Evolutionary conservation across 2,329 filamentous ascomycete species (phyloP), one percentile per base, ranked within the genome.

Genomic region (Penicillium rolfsii): DNA sequence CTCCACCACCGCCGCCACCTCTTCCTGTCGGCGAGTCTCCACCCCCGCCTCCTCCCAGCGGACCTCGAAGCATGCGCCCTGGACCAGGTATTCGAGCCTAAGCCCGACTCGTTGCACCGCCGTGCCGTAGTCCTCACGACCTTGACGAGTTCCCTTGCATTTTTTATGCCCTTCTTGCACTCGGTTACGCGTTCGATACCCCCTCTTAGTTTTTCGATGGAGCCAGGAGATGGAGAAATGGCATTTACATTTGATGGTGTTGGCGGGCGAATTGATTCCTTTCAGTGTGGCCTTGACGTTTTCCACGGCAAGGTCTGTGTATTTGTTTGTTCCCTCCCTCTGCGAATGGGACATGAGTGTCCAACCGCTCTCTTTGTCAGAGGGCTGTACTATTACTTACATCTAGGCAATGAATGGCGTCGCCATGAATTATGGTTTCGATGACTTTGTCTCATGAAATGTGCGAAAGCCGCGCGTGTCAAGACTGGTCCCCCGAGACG

Each of bases 31-130:
- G 28, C 16, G 52, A 54, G 26, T 64, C 64, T 22, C 61, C 69
- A 22, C 69, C 67, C 3, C 71, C 71, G 11, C 61, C 60, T 38
- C 64, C 67, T 57, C 58, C 68, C 36, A 69, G 67, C 11, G 61
- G 69, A 22, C 67, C 72, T 54, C 52, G 52, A 19, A 22, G n/a
- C 52, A 30, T 41, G 36, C 52, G 52, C 5, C n/a, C 9, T 9
- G 28, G n/a, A 8, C 52, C 52, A 22, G 52, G 38, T 66, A 66
- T 49, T 56, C 63, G 38, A 66, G 63, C 2, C 46, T 58, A 48
- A 52, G 24, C 16, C n/a, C 12, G 55, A 36, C 22, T n/a, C 36
- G 22, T 50, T 30, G 33, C 35, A 19, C 35, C 26, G 19, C 28
- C 19, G 19, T 58, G 19, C 22, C 26, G 12, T 30, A 46, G 41